A percentile compares a stretch with the other conserved stretches of the same genome.
These are phyloP conservation scores for Biscutella laevigata DNA, from an alignment of 441 rosid genomes.

Conservation along the genomic window DNA sequence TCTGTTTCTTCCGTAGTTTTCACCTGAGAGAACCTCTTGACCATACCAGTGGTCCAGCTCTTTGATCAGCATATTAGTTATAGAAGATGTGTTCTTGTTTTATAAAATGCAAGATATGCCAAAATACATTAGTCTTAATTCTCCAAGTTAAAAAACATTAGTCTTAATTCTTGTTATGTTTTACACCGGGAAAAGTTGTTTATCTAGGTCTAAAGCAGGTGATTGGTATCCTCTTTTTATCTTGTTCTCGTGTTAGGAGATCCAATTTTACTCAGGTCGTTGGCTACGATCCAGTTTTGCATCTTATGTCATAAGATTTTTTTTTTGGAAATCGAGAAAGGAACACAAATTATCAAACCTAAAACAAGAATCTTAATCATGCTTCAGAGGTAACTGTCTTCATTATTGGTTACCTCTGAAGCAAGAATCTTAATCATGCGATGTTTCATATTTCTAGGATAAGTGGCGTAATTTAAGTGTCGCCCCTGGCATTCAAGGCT, in stretches of 20 bases:
- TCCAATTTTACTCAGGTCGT: neutral
- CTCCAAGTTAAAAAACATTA: too few species aligned
- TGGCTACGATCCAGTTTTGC: neutral
- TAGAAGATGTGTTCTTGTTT: neutral
- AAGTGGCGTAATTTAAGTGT: slow-evolving; percentile 84
- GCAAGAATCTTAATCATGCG: neutral
- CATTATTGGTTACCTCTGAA: neutral
- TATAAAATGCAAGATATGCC: neutral
- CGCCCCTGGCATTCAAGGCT: slow-evolving; percentile 50
- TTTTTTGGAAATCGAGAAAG: neutral
- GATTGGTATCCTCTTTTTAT: neutral
- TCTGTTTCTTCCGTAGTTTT: neutral
- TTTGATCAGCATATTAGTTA: neutral
- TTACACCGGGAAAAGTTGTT: neutral
- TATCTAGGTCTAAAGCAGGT: neutral
- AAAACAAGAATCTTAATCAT: too few species aligned
- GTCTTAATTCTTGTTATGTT: too few species aligned
- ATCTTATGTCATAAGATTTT: neutral
- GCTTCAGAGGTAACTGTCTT: neutral
- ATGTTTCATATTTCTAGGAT: slow-evolving; percentile 37
- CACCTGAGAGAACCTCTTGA: neutral
- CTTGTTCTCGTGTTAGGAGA: neutral
- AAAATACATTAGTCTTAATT: neutral
- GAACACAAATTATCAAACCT: neutral
- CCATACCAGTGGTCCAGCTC: neutral